Evolutionary conservation across 2,329 filamentous ascomycete species (phyloP).

Genomic region (Pseudogymnoascus sp.): DNA sequence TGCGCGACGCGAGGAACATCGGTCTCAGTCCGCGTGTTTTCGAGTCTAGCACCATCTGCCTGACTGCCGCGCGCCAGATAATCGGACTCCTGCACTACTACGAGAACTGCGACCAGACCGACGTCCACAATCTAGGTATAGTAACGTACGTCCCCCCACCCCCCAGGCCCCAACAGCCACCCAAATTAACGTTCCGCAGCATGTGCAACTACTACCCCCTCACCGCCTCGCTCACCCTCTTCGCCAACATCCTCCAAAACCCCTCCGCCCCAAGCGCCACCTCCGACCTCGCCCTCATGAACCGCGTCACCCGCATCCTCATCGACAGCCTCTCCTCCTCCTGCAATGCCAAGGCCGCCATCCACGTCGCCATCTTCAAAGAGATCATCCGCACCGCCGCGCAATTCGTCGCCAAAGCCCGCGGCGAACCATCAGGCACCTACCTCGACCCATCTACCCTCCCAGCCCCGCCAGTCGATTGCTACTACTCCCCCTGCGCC

Average conservation of each 20-base stretch:
- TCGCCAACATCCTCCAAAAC: conserved; percentile 91
- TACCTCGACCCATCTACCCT: not conserved
- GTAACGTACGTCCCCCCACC: not conserved
- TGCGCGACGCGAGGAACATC: not conserved
- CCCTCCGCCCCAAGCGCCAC: conserved; percentile 78
- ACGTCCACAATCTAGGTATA: not conserved
- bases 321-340: not conserved
- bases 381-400: not conserved
- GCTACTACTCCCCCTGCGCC: not conserved
- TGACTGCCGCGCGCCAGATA: not conserved
- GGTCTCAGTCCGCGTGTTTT: not conserved
- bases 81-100: conserved; percentile 4
- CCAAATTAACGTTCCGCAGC: not conserved
- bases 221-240: conserved; percentile 82
- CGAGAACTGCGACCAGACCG: not conserved
- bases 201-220: conserved; percentile 70
- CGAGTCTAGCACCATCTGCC: conserved; percentile 3
- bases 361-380: not conserved
- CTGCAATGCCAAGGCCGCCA: not conserved
- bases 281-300: conserved; percentile 83
- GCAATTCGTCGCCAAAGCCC: conserved; percentile 11
- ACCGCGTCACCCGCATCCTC: conserved; percentile 49
- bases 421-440: conserved; percentile 25
- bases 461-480: not conserved
- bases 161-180: not conserved